These are phyloP conservation scores for Pyricularia pennisetigena DNA, from an alignment of 2,329 filamentous ascomycete species.

Conservation along the genomic window DNA sequence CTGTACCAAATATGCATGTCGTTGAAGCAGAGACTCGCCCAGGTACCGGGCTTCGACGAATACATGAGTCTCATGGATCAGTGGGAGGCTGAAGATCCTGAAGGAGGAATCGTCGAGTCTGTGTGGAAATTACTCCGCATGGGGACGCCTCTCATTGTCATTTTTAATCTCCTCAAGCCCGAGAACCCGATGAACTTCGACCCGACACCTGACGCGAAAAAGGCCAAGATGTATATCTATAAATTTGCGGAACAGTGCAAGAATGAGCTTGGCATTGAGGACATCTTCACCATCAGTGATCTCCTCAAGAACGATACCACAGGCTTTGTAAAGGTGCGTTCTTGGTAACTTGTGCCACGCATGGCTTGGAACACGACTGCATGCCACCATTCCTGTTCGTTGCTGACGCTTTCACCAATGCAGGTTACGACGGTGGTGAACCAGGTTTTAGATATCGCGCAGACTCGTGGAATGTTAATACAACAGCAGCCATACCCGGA, in stretches of 20 bases:
- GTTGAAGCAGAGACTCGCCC: conserved; percentile 69
- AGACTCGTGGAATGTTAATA: conserved; percentile 64
- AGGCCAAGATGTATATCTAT: conserved; percentile 79
- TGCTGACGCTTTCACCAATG: not conserved
- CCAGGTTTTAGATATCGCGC: conserved; percentile 77
- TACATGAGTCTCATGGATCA: conserved; percentile 63
- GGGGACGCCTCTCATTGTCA: conserved; percentile 73
- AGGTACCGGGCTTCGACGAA: conserved; percentile 73
- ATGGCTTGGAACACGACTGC: not conserved
- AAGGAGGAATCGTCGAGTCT: conserved; percentile 75
- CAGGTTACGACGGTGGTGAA: conserved; percentile 88
- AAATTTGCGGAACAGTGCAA: conserved; percentile 88
- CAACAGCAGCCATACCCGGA: conserved; percentile 49
- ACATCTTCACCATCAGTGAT: conserved; percentile 88
- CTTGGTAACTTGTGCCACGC: not conserved
- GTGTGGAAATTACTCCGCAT: conserved; percentile 81
- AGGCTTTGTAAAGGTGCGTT: conserved; percentile 81
- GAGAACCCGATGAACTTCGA: conserved; percentile 58
- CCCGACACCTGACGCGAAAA: conserved; percentile 48
- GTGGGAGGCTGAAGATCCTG: conserved; percentile 51
- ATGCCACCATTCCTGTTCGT: not conserved
- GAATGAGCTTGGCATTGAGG: conserved; percentile 69
- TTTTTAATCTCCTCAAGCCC: conserved; percentile 81
- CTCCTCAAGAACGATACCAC: conserved; percentile 91
- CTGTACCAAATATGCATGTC: conserved; percentile 93